Base-by-base conservation (phyloP, 2,329 filamentous ascomycete genomes). In the Aspergillus aculeatinus region DNA sequence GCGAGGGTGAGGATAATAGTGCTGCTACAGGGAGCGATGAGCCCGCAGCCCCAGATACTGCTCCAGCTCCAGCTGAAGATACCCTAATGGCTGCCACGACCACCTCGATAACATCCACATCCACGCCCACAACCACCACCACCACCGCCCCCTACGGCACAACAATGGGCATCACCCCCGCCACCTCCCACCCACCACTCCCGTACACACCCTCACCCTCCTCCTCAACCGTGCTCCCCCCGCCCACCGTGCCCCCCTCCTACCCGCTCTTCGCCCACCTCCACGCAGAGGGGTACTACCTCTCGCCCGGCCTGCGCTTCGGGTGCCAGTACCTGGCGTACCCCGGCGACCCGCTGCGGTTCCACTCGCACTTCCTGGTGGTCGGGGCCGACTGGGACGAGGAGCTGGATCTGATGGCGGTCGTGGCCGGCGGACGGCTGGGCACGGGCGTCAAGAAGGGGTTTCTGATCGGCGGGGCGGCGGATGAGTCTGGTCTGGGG, bases 361-460 rank as follows among this genome's bases (percentile, higher is more conserved):
- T 96, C 74, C 95, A 99, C 76, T 95, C 92, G 50, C 95, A 99
- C 75, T 98, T 96, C 74, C 84, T 96, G 68, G 91, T 89, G 7
- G 89, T 89, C n/a, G 87, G 90, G 33, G 86, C 90, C 67, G 87
- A 82, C n/a, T 98, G 92, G 92, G 87, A 97, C 62, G 86, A 96
- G 69, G 87, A 92, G 67, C 89, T 99, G 59, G 85, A 90, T 42
- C 80, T 98, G 70, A 83, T 97, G 66, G 90, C 96, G 66, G 80
- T 99, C 14, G 89, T 98, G 16, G 89, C 88, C 21, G 92, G 92
- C 7, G 95, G 95, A 5, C 84, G 95, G 67, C 76, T 99, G 63
- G 95, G 93, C 0, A 98, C 95, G 2, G 91, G 91, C 53, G 95
- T 98, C 21, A 99, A 99, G 82, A 99, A 99, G 77, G 91, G 91